Evolutionary conservation across 225 moss, liverwort and hornwort species (phyloP), one percentile per base, ranked within the genome.

Genomic region (Marchantia polymorpha): DNA sequence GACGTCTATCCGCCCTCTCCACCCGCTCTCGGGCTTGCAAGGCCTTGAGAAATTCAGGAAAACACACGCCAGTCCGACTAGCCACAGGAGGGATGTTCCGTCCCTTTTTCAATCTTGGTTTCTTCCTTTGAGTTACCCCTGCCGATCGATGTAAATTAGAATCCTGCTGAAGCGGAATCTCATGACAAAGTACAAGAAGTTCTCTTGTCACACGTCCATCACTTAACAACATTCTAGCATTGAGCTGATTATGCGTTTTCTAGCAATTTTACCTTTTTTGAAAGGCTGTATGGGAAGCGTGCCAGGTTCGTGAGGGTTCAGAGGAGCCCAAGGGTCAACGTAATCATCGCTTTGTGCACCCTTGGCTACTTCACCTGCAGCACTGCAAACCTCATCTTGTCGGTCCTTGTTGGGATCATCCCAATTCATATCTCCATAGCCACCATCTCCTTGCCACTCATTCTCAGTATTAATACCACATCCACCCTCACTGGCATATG

Each of bases 271-370:
- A 90, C 90, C 90, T 88, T 81, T 84, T 19, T 72, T 84, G 83
- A 84, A 86, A 3, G 86, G 88, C 55, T 83, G 84, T 17, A 85
- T 51, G 31, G 79, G 70, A 52, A 90, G 86, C 10, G 79, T 74
- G 25, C 90, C 90, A 10, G 82, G 49, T 81, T 88, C 88, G 61
- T 90, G 88, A 65, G 90, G 90, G 74, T 88, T 82, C 61, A 90
- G 82, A 20, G 84, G 84, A 26, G 72, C 61, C 90, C 90, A 90
- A 48, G 90, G 90, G 46, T 90, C 85, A 56, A 75, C 51, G 19
- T 83, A 84, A 72, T 75, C 79, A 64, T 88, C 88, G 7, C 63
- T 49, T 56, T 77, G 76, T 39, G 61, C 56, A 22, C 65, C 75
- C 29, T 26, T 72, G 59, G 72, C 72, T 51, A 52, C 50, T 17